phyloP scores from a whole-genome alignment of 169 alveolate genomes.

The Eimeria zaria region DNA sequence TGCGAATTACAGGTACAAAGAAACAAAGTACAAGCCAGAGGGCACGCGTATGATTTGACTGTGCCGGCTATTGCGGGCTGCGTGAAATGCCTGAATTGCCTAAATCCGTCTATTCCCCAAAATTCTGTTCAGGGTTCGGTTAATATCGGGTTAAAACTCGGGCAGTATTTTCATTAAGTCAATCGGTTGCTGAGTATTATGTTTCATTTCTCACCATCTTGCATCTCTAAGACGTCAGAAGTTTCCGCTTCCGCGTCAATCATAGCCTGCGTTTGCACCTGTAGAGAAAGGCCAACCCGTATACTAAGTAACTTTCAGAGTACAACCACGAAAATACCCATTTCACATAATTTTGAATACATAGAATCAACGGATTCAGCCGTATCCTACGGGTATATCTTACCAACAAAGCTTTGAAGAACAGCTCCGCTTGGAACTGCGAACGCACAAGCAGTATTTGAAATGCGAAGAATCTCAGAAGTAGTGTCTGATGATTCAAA shows the following conservation, averaged over 20 bases:
- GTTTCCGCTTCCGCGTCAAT: conserved; percentile 68
- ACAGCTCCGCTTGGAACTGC: conserved; percentile 66
- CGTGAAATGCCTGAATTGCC: not conserved
- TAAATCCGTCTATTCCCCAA: not conserved
- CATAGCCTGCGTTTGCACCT: conserved; percentile 70
- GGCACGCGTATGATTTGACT: not conserved
- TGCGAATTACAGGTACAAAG: not conserved
- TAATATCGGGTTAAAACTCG: not conserved
- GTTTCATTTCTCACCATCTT: conserved; percentile 6
- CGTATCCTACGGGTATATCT: not conserved
- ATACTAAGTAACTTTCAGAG: not conserved
- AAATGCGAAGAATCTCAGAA: not conserved
- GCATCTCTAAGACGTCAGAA: conserved; percentile 52
- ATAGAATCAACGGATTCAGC: not conserved
- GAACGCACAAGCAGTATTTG: not conserved
- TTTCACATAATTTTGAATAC: not conserved
- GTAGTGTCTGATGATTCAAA: not conserved
- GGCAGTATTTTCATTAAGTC: not conserved
- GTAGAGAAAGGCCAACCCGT: not conserved
- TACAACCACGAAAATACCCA: not conserved
- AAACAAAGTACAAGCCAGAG: not conserved
- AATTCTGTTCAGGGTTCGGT: not conserved
- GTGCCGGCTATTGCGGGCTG: not conserved
- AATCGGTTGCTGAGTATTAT: not conserved
- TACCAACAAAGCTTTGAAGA: conserved; percentile 49